A percentile compares a stretch with the other conserved stretches of the same genome.
Evolutionary conservation across 768 basidiomycete genomes (phyloP).

Genomic region (Kwoniella sp.): DNA sequence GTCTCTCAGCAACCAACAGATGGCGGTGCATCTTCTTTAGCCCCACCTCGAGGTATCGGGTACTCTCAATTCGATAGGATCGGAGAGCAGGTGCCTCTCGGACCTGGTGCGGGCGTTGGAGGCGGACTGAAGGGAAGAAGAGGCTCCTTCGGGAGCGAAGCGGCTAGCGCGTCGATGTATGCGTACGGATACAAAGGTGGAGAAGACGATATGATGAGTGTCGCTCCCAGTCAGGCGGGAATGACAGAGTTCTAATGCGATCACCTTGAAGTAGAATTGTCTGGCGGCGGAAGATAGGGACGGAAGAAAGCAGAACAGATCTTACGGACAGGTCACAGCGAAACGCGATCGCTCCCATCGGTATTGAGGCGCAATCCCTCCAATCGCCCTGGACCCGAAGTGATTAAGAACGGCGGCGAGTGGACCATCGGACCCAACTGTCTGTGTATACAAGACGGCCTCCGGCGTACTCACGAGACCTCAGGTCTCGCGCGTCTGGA

Average conservation of each 20-base stretch:
- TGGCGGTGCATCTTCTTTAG: slow-evolving; percentile 14
- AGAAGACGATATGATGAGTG: slow-evolving; percentile 51
- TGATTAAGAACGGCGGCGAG: too few species aligned
- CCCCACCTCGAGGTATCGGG: slow-evolving; percentile 68
- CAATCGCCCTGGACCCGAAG: too few species aligned
- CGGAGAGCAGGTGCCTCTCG: slow-evolving; percentile 58
- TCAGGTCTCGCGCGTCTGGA: too few species aligned
- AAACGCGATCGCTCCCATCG: too few species aligned
- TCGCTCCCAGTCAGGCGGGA: slow-evolving; percentile 57
- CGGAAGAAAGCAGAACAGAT: too few species aligned
- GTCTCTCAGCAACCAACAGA: slow-evolving; percentile 80
- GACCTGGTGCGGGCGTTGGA: neutral
- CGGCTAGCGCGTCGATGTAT: slow-evolving; percentile 50
- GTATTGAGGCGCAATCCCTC: too few species aligned
- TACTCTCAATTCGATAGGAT: slow-evolving; percentile 91
- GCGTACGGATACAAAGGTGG: slow-evolving; percentile 55
- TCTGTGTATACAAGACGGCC: too few species aligned
- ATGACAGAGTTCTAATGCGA: slow-evolving; percentile 54
- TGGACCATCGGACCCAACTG: too few species aligned
- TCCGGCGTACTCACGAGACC: too few species aligned
- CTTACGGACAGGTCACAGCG: too few species aligned
- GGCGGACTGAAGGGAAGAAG: slow-evolving; percentile 5
- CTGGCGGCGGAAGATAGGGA: too few species aligned
- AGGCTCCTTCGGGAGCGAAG: slow-evolving; percentile 37
- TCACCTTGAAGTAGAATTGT: too few species aligned